Conservation (phyloP, 768 basidiomycete species). For the Galerina sulciceps region DNA sequence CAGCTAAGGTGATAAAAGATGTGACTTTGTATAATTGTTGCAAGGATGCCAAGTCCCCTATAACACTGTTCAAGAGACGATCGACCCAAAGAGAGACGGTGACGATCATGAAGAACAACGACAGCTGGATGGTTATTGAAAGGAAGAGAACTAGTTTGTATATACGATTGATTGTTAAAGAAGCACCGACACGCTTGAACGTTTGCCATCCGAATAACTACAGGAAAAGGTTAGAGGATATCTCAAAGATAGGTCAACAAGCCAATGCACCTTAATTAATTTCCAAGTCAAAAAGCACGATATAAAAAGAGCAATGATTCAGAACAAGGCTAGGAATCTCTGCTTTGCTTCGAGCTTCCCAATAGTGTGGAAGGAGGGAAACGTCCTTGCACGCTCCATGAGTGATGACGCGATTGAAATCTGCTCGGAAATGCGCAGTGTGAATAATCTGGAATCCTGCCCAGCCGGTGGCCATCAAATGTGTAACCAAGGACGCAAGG, state of each 20-base stretch:
- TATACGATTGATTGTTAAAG: conserved; percentile 69
- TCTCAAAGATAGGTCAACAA: background rate
- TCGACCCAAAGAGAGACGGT: conserved; percentile 80
- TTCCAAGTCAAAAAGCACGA: conserved; percentile 74
- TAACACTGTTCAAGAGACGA: conserved; percentile 68
- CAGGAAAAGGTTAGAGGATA: background rate
- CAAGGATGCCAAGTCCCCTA: conserved; percentile 54
- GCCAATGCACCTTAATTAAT: conserved; percentile 62
- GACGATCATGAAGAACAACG: conserved; percentile 75
- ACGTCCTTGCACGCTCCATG: conserved; percentile 66
- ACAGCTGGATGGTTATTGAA: conserved; percentile 77
- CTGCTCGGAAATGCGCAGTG: conserved; percentile 58
- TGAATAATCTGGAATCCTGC: conserved; percentile 66
- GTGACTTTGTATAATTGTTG: conserved; percentile 56
- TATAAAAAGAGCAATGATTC: conserved; percentile 63
- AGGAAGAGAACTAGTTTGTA: conserved; percentile 75
- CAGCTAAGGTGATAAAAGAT: conserved; percentile 59
- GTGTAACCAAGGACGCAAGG: conserved; percentile 74
- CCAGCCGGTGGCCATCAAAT: conserved; percentile 76
- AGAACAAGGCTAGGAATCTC: conserved; percentile 69
- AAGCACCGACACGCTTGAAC: conserved; percentile 85
- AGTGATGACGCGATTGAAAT: conserved; percentile 62
- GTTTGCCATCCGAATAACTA: conserved; percentile 86
- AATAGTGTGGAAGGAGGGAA: conserved; percentile 64
- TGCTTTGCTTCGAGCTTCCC: conserved; percentile 59